A percentile compares a stretch with the other conserved stretches of the same genome.
Evolutionary conservation across 805 yeast species (phyloP).

Genomic region (Blastobotrys chiropterorum): DNA sequence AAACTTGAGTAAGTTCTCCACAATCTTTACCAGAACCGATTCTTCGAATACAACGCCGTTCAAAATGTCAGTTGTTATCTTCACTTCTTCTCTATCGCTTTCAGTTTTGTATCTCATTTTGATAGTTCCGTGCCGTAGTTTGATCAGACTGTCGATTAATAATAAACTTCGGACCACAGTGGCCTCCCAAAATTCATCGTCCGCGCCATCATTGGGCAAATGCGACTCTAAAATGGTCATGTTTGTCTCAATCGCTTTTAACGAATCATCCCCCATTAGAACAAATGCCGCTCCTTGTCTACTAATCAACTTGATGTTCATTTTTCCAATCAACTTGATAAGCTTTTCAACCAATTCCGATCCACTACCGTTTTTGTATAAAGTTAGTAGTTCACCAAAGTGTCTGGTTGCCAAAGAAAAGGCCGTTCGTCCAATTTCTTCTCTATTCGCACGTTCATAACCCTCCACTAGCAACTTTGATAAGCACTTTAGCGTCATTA

Average conservation of each 20-base stretch:
- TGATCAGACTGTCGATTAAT: slow-evolving; percentile 58
- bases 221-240: not conserved
- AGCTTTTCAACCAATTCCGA: slow-evolving; percentile 63
- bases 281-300: slow-evolving; percentile 66
- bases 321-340: slow-evolving; percentile 67
- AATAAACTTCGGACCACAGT: slow-evolving; percentile 53
- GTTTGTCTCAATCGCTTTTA: not conserved
- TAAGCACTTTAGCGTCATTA: not conserved
- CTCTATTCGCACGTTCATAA: slow-evolving; percentile 55
- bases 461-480: not conserved
- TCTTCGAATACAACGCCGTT: slow-evolving; percentile 14
- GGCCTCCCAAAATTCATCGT: slow-evolving; percentile 64
- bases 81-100: slow-evolving; percentile 59
- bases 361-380: slow-evolving; percentile 30
- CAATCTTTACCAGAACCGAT: not conserved
- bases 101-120: slow-evolving; percentile 50
- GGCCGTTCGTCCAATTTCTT: slow-evolving; percentile 48
- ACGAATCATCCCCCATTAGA: slow-evolving; percentile 50
- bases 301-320: slow-evolving; percentile 54
- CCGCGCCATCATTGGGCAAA: slow-evolving; percentile 38
- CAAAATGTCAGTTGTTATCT: slow-evolving; percentile 50
- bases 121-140: slow-evolving; percentile 63
- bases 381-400: slow-evolving; percentile 27
- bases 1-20: slow-evolving; percentile 38
- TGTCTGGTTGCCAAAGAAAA: slow-evolving; percentile 37